These are phyloP conservation scores for Septoria linicola DNA, from an alignment of 2,329 filamentous ascomycete genomes.

Conservation along the genomic window DNA sequence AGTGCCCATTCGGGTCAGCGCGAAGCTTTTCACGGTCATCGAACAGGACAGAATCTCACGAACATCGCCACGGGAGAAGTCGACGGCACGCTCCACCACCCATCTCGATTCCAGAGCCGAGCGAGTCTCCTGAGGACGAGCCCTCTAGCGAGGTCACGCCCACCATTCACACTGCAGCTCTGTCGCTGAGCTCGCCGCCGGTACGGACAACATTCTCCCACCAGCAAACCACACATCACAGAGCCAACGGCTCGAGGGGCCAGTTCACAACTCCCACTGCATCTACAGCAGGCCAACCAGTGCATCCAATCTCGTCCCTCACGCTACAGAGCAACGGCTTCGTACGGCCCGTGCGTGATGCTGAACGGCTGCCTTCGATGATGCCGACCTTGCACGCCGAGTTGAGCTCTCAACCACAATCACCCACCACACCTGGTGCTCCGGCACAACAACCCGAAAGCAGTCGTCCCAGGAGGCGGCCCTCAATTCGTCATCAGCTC, in stretches of 20 bases:
- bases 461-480: conserved; percentile 64
- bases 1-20: conserved; percentile 40
- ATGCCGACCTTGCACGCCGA: conserved; percentile 66
- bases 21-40: conserved; percentile 42
- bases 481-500: conserved; percentile 84
- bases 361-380: conserved; percentile 82
- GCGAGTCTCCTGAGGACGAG: conserved; percentile 49
- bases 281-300: conserved; percentile 21
- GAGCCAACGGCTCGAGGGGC: conserved; percentile 40
- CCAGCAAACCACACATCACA: conserved; percentile 54
- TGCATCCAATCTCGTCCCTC: conserved; percentile 33
- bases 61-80: conserved; percentile 46
- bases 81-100: conserved; percentile 81
- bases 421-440: conserved; percentile 79
- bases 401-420: conserved; percentile 83
- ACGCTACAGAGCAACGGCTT: conserved; percentile 49
- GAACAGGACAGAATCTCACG: conserved; percentile 33
- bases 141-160: conserved; percentile 61
- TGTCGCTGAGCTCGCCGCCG: conserved; percentile 67
- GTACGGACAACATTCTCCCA: conserved; percentile 66
- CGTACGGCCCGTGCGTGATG: conserved; percentile 75
- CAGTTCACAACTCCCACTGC: conserved; percentile 35
- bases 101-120: conserved; percentile 69
- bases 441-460: conserved; percentile 55
- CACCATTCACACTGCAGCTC: conserved; percentile 51